A percentile compares a stretch with the other conserved stretches of the same genome.
Evolutionary conservation across 1,284 basidiomycete species (phyloP).

Genomic region (Sporisorium reilianum): DNA sequence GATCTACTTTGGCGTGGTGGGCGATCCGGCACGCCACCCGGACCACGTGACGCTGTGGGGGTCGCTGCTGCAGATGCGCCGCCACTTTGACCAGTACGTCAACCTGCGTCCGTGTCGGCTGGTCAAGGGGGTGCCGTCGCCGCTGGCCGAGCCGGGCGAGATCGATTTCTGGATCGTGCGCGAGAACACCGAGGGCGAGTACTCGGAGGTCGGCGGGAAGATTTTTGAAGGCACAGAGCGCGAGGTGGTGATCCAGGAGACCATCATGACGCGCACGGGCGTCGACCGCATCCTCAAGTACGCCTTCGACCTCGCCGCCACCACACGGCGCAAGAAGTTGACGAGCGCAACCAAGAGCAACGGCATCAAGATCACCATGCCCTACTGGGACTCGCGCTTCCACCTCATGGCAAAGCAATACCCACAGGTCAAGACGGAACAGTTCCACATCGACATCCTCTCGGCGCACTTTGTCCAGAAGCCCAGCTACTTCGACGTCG

Average conservation of each 20-base stretch:
- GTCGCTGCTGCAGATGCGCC: conserved; percentile 70
- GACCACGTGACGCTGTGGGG: conserved; percentile 47
- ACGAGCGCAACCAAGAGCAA: conserved; percentile 72
- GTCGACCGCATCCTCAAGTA: conserved; percentile 74
- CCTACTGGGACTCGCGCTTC: conserved; percentile 70
- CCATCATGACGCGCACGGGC: conserved; percentile 73
- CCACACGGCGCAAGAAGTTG: conserved; percentile 73
- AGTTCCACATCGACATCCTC: conserved; percentile 72
- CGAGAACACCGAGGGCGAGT: conserved; percentile 76
- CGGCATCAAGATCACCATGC: conserved; percentile 62
- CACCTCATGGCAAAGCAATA: conserved; percentile 73
- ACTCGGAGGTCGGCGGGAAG: conserved; percentile 73
- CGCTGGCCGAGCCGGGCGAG: conserved; percentile 70
- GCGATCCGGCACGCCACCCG: conserved; percentile 64
- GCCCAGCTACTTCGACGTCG: conserved; percentile 74
- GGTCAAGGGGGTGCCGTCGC: conserved; percentile 73
- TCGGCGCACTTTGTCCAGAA: conserved; percentile 73
- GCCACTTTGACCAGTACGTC: conserved; percentile 75
- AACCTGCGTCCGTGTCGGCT: conserved; percentile 74
- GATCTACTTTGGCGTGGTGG: conserved; percentile 71
- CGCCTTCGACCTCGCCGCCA: conserved; percentile 74
- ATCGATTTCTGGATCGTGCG: conserved; percentile 74
- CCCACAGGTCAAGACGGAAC: conserved; percentile 71
- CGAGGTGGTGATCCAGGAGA: conserved; percentile 71
- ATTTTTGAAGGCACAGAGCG: conserved; percentile 69